These are phyloP conservation scores for Tetraselmis chui DNA, from an alignment of 139 green algal genomes.

Conservation along the genomic window DNA sequence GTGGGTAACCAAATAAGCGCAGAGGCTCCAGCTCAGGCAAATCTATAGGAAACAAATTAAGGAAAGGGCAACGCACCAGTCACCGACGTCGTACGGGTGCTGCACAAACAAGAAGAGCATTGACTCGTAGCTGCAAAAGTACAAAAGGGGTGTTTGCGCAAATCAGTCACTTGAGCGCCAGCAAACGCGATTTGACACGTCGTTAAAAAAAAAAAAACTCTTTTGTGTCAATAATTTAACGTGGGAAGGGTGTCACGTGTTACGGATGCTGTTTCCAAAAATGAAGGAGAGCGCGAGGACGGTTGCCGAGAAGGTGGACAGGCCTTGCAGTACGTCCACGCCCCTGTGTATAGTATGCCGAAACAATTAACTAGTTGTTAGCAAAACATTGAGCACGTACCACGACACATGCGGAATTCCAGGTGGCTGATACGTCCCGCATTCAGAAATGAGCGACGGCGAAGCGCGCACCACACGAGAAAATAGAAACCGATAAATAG, in stretches of 20 bases:
- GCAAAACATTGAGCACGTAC: too few species aligned
- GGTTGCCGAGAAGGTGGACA: constrained; percentile 37
- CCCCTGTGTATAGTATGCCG: neutral
- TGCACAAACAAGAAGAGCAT: constrained; percentile 42
- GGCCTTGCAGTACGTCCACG: constrained; percentile 15
- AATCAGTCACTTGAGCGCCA: too few species aligned
- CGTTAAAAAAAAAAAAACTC: too few species aligned
- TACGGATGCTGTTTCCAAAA: constrained; percentile 37
- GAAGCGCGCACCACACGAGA: constrained; percentile 26
- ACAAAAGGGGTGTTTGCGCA: too few species aligned
- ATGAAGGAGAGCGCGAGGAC: constrained; percentile 45
- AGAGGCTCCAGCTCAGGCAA: too few species aligned
- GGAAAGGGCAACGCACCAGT: neutral
- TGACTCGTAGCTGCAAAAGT: constrained; percentile 31
- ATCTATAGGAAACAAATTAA: too few species aligned
- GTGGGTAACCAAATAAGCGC: too few species aligned
- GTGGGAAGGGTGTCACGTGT: neutral
- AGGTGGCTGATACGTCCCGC: too few species aligned
- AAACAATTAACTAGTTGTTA: too few species aligned
- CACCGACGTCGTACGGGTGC: constrained; percentile 28
- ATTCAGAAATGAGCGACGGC: neutral
- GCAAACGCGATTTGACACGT: too few species aligned
- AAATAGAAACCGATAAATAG: constrained; percentile 38
- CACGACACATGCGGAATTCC: too few species aligned
- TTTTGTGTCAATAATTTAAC: too few species aligned